Evolutionary conservation across 257 asterid species (phyloP).

Genomic region (Solanum corneliomulleri): DNA sequence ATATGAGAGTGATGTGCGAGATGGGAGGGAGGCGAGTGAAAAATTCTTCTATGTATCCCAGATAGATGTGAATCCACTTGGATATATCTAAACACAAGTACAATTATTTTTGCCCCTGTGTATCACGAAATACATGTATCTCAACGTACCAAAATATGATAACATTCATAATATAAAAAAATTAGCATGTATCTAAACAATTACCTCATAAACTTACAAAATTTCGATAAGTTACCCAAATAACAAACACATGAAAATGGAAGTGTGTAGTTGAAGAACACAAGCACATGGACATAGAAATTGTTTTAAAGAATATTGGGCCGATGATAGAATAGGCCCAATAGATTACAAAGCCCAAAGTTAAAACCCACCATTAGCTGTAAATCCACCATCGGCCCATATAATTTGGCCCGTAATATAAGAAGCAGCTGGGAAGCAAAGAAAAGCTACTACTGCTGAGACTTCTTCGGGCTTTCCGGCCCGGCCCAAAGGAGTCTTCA

Average conservation of each 20-base stretch:
- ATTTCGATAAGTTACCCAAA: too few relatives aligned
- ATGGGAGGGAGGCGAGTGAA: rapidly evolving
- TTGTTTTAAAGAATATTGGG: neutral
- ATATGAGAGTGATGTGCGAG: too few relatives aligned
- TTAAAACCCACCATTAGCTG: neutral
- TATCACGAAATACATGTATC: too few relatives aligned
- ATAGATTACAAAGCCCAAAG: neutral
- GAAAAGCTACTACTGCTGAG: neutral
- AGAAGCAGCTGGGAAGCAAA: neutral
- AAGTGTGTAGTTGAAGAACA: neutral
- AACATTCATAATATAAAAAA: too few relatives aligned
- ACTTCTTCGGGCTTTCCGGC: neutral
- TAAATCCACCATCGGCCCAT: neutral
- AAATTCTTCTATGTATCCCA: too few relatives aligned
- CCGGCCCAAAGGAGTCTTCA: neutral
- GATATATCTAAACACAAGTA: too few relatives aligned
- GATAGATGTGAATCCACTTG: too few relatives aligned
- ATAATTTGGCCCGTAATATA: neutral
- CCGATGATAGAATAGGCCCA: too few relatives aligned
- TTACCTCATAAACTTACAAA: too few relatives aligned
- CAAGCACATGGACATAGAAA: neutral
- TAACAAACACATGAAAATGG: neutral
- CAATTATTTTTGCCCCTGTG: too few relatives aligned
- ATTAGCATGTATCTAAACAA: too few relatives aligned
- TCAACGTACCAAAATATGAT: too few relatives aligned